Base-by-base conservation (phyloP, 768 basidiomycete genomes). In the Fomitopsis pulvina region DNA sequence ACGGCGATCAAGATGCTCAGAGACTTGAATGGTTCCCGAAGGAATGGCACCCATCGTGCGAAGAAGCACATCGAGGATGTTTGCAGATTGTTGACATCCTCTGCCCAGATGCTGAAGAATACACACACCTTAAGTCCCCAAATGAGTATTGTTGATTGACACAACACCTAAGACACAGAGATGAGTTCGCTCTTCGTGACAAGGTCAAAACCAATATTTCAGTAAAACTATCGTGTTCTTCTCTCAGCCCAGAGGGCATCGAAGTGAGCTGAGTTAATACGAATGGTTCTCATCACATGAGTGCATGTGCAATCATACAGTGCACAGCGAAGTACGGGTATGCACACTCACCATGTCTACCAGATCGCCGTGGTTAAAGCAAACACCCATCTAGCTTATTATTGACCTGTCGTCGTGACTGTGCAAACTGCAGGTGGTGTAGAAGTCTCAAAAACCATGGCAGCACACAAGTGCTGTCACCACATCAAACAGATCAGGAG, bases 21-120 rank as follows among this genome's bases (percentile, higher is more conserved):
- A 78, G 82, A 85, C 83, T 85, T 85, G 83, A 85, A 85, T 85
- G 81, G 80, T 75, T 83, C 77, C 81, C 72, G 68, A 79, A 80
- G 80, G 80, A 80, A 76, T 66, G 60, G 63, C 70, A 71, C 74
- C 71, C 81, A 81, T 56, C 28, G 77, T 77, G 76, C 73, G 18
- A n/a, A n/a, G 34, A 66, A 67, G 70, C 80, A 79, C 81, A 73
- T 83, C 80, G 71, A 70, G 66, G 48, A 46, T 10, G 7, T 45
- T 66, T 71, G 68, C 67, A 74, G 70, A 69, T 53, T 47, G 64
- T 60, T 47, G 73, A 64, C 78, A 73, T 80, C 78, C 68, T 70
- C 48, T 30, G 18, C 28, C 46, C 32, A 44, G 53, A 41, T 32
- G 28, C n/a, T 9, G 4, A 8, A n/a, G n/a, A 14, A 30, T 10